Evolutionary conservation across 1,139 yeast species (phyloP), one percentile per base, ranked within the genome.

Genomic region (Saccharomyces hybrid): DNA sequence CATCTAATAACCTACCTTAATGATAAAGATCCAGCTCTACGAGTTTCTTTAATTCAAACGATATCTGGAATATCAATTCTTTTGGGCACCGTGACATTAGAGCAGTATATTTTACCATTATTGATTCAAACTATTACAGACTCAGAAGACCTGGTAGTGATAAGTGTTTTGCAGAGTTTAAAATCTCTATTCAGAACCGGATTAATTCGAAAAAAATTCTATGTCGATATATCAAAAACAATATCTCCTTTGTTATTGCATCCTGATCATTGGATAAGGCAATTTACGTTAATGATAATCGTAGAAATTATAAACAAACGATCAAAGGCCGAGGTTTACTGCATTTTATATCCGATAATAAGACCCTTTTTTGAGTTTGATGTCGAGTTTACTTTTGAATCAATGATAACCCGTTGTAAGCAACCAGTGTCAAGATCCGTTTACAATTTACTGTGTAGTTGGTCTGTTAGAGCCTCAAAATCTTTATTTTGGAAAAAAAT

Each of bases 1-100:
- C 99, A 95, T 73, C 74, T 91, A 53, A 90, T 93, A 49, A 91
- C 98, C 0, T 95, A 90, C 65, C 73, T 95, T 57, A 95, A 95
- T 68, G 97, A 90, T 66, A 78, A 82, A 51, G 83, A 84, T 63
- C 75, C 86, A 2, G 79, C 82, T 30, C 73, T 93, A 27, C 76
- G 95, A 56, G 73, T 86, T 32, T 83, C 84, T 6, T 84, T 95
- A 62, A 81, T 91, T 49, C 79, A 84, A 42, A 78, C 89, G 13
- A 81, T 91, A n/a, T 78, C 89, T 5, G 82, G 85, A 0, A 74
- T 95, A 27, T 88, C 95, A 0, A 82, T 91, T 1, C 85, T 81
- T 64, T 82, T 91, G 34, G 99, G 99, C 0, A 82, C 84, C 0
- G 76, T 87, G 0, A 81, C 96, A 38, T 75, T 95, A 57, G 97